Percentiles rank a stretch among this genome's conserved stretches.
Conservation (phyloP, 2,329 filamentous ascomycete species). For the Fusarium secorum region DNA sequence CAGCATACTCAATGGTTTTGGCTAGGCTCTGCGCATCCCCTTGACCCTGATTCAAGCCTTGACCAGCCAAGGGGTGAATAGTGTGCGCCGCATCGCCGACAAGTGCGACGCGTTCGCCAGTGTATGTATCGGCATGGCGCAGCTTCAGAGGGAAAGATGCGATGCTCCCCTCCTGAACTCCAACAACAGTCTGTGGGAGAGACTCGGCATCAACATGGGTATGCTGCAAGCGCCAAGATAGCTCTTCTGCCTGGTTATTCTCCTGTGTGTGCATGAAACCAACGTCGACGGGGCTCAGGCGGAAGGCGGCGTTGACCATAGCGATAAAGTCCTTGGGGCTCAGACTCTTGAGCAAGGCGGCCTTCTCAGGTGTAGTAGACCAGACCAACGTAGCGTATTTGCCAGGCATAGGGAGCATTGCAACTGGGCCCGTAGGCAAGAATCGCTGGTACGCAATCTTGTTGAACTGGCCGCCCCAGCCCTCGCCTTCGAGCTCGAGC, state of each 20-base stretch:
- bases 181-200: conserved; percentile 71
- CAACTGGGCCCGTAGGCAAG: conserved; percentile 88
- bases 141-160: conserved; percentile 92
- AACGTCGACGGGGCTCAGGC: conserved; percentile 79
- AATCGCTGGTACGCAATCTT: conserved; percentile 95
- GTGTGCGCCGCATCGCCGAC: conserved; percentile 96
- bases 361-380: conserved; percentile 87
- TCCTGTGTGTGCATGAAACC: conserved; percentile 77
- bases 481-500: conserved; percentile 71
- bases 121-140: conserved; percentile 93
- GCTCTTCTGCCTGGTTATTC: conserved; percentile 72
- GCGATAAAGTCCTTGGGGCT: conserved; percentile 76
- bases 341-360: conserved; percentile 80
- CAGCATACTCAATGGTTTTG: conserved; percentile 76
- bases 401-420: conserved; percentile 87
- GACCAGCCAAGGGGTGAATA: conserved; percentile 91
- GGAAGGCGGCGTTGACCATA: conserved; percentile 93
- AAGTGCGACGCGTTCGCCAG: conserved; percentile 86
- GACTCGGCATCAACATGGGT: conserved; percentile 62
- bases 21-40: conserved; percentile 85
- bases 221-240: conserved; percentile 82
- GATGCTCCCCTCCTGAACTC: conserved; percentile 79
- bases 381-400: conserved; percentile 88
- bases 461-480: conserved; percentile 60
- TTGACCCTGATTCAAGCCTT: conserved; percentile 93